Base-by-base conservation (phyloP, 495 filamentous ascomycete species). In the Lasiosphaeria hispida region DNA sequence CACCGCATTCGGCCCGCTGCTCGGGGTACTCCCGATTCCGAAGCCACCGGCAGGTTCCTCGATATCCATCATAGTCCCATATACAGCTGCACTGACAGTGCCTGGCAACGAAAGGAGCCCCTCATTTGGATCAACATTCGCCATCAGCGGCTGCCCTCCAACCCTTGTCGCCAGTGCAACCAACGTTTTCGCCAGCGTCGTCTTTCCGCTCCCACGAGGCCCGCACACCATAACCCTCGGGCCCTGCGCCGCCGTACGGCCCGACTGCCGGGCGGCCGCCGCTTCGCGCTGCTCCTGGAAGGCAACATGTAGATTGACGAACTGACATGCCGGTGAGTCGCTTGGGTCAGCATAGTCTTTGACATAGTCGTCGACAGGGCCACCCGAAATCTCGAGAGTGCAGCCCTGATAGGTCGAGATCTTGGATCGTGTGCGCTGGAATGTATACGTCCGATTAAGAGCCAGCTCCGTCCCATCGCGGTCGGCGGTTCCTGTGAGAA, bases 391-490 rank as follows among this genome's bases (percentile, higher is more conserved):
- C 69, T 96, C 90, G 53, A 99, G 70, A 10, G 78, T 83, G 64
- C 91, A 96, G 57, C 95, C 95, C 69, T 92, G 83, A 86, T 88
- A 95, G 41, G 92, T 96, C 73, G 86, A 92, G 59, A 99, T 87
- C 19, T 91, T 90, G 36, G 88, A 86, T 72, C 96, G 96, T 37
- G 83, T 85, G 15, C 90, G 89, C 34, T 80, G 79, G 72, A 99
- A 96, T 40, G 83, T 86, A 79, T 97, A 97, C 1, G 80, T 78
- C 53, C 87, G 85, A 56, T 86, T 88, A 10, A 83, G 80, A 10
- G 91, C 91, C 54, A 99, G 88, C 73, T 97, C 92, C 48, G 92
- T 94, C 68, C 95, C 95, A 75, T 97, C 96, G 65, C 95, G 83
- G 77, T 99, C 94, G 40, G 95, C 95, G 10, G 85, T 91, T 61